phyloP scores from a whole-genome alignment of 345 rosid genomes.

The Aegle marmelos region DNA sequence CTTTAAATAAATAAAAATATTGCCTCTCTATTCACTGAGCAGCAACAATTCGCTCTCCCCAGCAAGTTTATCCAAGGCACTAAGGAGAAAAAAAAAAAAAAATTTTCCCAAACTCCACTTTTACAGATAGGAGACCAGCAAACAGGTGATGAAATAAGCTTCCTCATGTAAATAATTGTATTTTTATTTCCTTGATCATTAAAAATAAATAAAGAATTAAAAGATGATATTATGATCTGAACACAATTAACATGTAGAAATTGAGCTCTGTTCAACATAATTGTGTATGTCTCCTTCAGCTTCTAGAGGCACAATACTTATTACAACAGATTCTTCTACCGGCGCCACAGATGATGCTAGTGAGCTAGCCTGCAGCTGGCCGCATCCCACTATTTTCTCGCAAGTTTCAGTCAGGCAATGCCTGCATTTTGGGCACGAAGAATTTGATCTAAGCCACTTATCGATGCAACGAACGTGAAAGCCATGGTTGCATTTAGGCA shows the following conservation, averaged over 20 bases:
- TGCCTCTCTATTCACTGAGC: too few relatives aligned
- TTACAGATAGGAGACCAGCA: too few relatives aligned
- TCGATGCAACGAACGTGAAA: conserved; percentile 64
- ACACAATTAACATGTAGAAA: too few relatives aligned
- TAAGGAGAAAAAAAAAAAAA: too few relatives aligned
- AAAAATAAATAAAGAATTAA: neutral
- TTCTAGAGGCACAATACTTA: conserved; percentile 25
- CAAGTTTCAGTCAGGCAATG: conserved; percentile 33
- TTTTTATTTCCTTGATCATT: too few relatives aligned
- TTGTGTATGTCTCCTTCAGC: conserved; percentile 31
- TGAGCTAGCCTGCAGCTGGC: conserved; percentile 15
- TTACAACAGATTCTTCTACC: conserved; percentile 9
- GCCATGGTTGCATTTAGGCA: conserved; percentile 67
- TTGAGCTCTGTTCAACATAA: conserved; percentile 8
- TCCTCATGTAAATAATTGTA: too few relatives aligned
- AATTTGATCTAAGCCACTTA: conserved; percentile 61
- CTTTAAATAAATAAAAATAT: too few relatives aligned
- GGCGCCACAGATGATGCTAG: conserved; percentile 1
- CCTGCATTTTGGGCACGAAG: conserved; percentile 69
- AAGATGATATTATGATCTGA: neutral
- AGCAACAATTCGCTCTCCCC: too few relatives aligned
- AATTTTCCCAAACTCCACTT: too few relatives aligned
- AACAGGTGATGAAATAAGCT: too few relatives aligned
- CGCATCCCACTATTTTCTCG: conserved; percentile 29
- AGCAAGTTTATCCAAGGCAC: too few relatives aligned